These are phyloP conservation scores for Hortaea werneckii DNA, from an alignment of 2,329 filamentous ascomycete genomes.

Conservation along the genomic window DNA sequence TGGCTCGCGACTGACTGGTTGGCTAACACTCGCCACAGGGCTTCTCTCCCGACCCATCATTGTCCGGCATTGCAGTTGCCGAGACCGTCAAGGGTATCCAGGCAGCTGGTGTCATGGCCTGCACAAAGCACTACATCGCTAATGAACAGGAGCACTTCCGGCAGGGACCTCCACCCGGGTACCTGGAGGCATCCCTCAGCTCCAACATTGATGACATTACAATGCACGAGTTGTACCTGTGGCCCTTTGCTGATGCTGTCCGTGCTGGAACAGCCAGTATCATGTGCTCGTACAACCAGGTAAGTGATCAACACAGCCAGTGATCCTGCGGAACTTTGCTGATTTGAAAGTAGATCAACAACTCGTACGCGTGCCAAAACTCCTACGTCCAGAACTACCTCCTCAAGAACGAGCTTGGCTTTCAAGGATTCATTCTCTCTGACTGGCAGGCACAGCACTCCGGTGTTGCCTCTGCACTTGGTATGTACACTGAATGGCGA, in stretches of 20 bases:
- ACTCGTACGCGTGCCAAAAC: constrained; percentile 72
- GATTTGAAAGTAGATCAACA: constrained; percentile 46
- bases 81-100: constrained; percentile 73
- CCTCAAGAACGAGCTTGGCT: constrained; percentile 69
- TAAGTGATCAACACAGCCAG: not conserved
- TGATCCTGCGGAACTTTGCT: too few species aligned
- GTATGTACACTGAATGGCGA: too few species aligned
- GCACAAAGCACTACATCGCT: constrained; percentile 64
- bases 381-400: constrained; percentile 64
- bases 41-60: constrained; percentile 62
- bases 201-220: constrained; percentile 55
- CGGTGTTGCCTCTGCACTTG: constrained; percentile 52
- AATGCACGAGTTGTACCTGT: constrained; percentile 34
- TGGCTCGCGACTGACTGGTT: too few species aligned
- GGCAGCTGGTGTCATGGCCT: constrained; percentile 70
- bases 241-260: constrained; percentile 42
- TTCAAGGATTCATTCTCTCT: constrained; percentile 67
- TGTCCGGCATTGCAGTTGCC: constrained; percentile 62
- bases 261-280: constrained; percentile 40
- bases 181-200: constrained; percentile 49
- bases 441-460: constrained; percentile 65
- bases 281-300: constrained; percentile 59
- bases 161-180: constrained; percentile 35
- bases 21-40: constrained; percentile 14
- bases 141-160: constrained; percentile 71